Base-by-base conservation (phyloP, 1,284 basidiomycete species). In the Irpex sp. region DNA sequence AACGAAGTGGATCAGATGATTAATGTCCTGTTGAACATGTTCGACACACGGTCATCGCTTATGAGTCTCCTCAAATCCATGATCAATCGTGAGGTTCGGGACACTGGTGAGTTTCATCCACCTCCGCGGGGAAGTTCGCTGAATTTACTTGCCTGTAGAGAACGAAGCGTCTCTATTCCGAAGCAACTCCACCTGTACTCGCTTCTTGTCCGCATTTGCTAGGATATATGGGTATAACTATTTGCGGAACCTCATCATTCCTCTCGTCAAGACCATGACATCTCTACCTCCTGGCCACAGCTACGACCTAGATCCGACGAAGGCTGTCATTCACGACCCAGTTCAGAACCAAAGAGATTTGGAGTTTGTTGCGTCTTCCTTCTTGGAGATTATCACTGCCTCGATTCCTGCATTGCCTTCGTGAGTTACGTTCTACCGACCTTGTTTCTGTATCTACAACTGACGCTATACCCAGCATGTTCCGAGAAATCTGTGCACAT, bases 181-280 rank as follows among this genome's bases (percentile, higher is more conserved):
- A 58, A 84, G 91, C 66, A 97, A 97, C 73, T 91, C 91, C 1
- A 92, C 92, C 6, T 94, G 91, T 68, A 92, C 91, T 19, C 82
- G 92, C 60, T 87, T 97, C 64, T 76, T 97, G 54, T 94, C 93
- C 5, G 86, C 88, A 1, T 96, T 96, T 69, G 93, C 93, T 1
- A 87, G 83, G 70, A 87, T 91, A 34, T 93, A 96, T 66, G 95
- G 94, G 4, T 97, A 96, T 75, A 89, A 90, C 65, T 97, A 96
- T 73, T 80, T 96, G 15, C 83, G 94, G 38, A 85, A 82, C 58
- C 83, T 96, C 34, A 85, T 96, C 58, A 80, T 85, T 52, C 93
- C 93, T 2, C 78, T 96, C 26, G 81, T 96, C 64, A 84, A 88
- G 67, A 85, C 85, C 31, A 90, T 97, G 82, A 77, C 82, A 5